Conservation (phyloP, 495 filamentous ascomycete species). For the Penicillium coffeae region DNA sequence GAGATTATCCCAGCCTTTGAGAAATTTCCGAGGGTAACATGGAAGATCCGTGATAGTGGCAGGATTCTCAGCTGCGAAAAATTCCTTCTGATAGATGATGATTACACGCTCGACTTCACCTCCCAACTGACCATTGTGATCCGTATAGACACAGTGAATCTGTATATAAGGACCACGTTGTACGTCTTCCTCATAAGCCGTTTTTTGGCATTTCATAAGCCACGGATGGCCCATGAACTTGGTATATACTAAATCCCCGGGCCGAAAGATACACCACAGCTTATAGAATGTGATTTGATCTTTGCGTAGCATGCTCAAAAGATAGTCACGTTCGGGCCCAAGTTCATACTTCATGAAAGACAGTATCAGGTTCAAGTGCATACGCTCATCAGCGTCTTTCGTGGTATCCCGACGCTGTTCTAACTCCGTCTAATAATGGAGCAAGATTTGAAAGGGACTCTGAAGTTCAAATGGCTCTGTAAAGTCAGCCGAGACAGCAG, state of each 20-base stretch:
- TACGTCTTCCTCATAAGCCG: conserved; percentile 1
- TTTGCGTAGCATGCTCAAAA: conserved; percentile 1
- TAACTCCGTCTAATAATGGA: not conserved
- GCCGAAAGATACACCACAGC: conserved; percentile 4
- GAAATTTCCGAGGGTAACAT: conserved; percentile 1
- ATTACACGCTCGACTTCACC: not conserved
- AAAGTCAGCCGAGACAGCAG: not conserved
- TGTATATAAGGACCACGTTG: not conserved
- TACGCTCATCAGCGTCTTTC: not conserved
- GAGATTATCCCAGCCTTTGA: not conserved
- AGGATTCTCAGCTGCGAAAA: conserved; percentile 3
- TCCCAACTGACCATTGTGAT: not conserved
- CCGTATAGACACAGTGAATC: conserved; percentile 1
- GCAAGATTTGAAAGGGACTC: not conserved
- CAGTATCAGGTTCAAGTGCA: conserved; percentile 5
- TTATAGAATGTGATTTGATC: conserved; percentile 4
- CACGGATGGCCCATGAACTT: conserved; percentile 1
- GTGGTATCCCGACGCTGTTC: not conserved
- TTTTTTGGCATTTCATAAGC: conserved; percentile 5
- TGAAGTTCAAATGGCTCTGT: not conserved
- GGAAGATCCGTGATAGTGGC: conserved; percentile 6
- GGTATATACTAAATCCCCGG: conserved; percentile 2
- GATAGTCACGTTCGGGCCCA: conserved; percentile 1
- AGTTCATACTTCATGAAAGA: conserved; percentile 4
- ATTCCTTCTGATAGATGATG: conserved; percentile 2